phyloP scores from a whole-genome alignment of 805 yeast genomes.

The Torulaspora quercuum region DNA sequence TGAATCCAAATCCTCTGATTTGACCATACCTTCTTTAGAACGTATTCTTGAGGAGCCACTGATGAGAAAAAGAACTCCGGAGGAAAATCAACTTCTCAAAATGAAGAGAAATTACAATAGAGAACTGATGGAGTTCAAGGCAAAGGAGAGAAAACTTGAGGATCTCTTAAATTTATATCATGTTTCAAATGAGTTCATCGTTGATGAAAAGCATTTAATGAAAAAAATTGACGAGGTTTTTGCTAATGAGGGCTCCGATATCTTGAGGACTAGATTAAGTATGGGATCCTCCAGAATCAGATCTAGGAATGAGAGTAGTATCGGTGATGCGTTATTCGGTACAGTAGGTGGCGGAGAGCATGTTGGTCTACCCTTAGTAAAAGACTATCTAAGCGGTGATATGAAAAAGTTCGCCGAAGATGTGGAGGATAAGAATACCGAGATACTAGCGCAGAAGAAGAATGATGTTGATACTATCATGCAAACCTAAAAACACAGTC shows the following conservation, averaged over 20 bases:
- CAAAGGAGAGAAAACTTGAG: slow-evolving; percentile 51
- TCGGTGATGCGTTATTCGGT: slow-evolving; percentile 40
- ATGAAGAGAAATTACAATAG: slow-evolving; percentile 69
- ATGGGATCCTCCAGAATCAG: slow-evolving; percentile 22
- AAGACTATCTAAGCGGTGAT: slow-evolving; percentile 38
- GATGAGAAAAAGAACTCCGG: slow-evolving; percentile 67
- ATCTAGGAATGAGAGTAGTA: slow-evolving; percentile 24
- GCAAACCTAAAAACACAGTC: slow-evolving; percentile 8
- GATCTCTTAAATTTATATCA: slow-evolving; percentile 69
- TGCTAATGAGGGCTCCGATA: slow-evolving; percentile 25
- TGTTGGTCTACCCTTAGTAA: slow-evolving; percentile 37
- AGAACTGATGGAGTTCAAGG: slow-evolving; percentile 48
- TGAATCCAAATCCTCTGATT: slow-evolving; percentile 36
- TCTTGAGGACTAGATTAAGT: slow-evolving; percentile 20
- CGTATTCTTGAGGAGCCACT: slow-evolving; percentile 62
- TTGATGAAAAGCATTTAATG: slow-evolving; percentile 63
- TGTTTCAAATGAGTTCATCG: slow-evolving; percentile 62
- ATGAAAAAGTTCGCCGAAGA: slow-evolving; percentile 30
- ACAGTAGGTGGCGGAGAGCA: slow-evolving; percentile 32
- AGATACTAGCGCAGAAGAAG: slow-evolving; percentile 14
- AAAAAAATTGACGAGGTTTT: slow-evolving; percentile 28
- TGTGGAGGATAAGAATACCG: slow-evolving; percentile 21
- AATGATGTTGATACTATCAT: slow-evolving; percentile 19
- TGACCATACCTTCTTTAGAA: slow-evolving; percentile 80
- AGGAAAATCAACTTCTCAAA: slow-evolving; percentile 54